Evolutionary conservation across 495 filamentous ascomycete genomes (phyloP).

Genomic region (Aspergillus biplanus): DNA sequence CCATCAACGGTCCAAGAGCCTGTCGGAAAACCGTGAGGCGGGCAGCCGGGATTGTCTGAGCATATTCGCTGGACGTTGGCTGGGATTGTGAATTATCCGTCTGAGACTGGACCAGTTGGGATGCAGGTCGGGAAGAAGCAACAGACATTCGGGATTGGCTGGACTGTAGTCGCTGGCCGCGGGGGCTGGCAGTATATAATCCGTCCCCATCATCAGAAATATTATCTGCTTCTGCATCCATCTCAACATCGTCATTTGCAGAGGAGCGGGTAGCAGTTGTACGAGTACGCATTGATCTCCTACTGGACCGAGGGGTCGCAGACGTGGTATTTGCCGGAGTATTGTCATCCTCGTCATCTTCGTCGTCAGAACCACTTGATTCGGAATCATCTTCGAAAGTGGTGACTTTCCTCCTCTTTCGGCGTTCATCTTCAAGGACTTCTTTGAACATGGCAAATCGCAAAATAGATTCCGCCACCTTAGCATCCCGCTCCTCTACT

Average conservation of each 20-base stretch:
- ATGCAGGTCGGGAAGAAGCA: conserved; percentile 69
- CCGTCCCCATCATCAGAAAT: conserved; percentile 56
- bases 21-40: conserved; percentile 76
- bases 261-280: conserved; percentile 45
- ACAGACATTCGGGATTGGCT: conserved; percentile 64
- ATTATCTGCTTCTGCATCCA: conserved; percentile 37
- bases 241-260: conserved; percentile 40
- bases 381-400: conserved; percentile 54
- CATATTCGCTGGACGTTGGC: conserved; percentile 28
- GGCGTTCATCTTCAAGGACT: conserved; percentile 83
- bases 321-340: conserved; percentile 39
- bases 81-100: conserved; percentile 54
- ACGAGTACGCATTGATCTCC: conserved; percentile 53
- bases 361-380: conserved; percentile 41
- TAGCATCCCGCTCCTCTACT: conserved; percentile 91
- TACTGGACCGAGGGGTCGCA: conserved; percentile 37
- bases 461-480: conserved; percentile 86
- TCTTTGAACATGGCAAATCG: conserved; percentile 98
- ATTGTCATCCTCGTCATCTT: conserved; percentile 41
- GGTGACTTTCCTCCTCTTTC: conserved; percentile 65
- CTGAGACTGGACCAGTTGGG: conserved; percentile 65
- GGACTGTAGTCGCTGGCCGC: conserved; percentile 49
- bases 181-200: conserved; percentile 60
- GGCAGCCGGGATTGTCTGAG: conserved; percentile 58
- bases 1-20: conserved; percentile 78